These are phyloP conservation scores for Penicillium canescens DNA, from an alignment of 495 filamentous ascomycete species.

Conservation along the genomic window DNA sequence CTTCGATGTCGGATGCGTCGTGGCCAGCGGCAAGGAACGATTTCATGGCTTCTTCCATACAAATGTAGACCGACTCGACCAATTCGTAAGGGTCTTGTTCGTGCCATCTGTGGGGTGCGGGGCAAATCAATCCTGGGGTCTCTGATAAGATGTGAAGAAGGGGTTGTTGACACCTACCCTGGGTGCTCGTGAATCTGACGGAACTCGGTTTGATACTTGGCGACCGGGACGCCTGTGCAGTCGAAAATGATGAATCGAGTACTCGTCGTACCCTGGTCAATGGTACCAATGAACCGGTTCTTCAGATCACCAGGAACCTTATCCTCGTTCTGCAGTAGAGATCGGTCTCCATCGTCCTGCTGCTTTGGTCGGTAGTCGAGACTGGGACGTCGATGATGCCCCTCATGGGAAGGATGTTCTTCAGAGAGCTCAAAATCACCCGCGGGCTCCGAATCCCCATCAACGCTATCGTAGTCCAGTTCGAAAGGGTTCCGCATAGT, in stretches of 20 bases:
- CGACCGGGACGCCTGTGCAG: constrained; percentile 72
- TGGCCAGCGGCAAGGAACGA: constrained; percentile 72
- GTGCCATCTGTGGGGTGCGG: constrained; percentile 68
- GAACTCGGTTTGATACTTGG: constrained; percentile 90
- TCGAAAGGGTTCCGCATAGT: constrained; percentile 46
- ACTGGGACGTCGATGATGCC: constrained; percentile 14
- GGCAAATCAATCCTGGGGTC: constrained; percentile 4
- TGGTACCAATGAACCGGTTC: constrained; percentile 64
- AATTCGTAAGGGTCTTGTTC: constrained; percentile 89
- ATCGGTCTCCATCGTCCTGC: constrained; percentile 41
- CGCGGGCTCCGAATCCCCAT: constrained; percentile 33
- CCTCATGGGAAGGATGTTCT: background rate
- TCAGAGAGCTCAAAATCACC: constrained; percentile 21
- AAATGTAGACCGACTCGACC: constrained; percentile 74
- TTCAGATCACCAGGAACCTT: constrained; percentile 36
- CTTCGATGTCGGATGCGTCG: constrained; percentile 70
- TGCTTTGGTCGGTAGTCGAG: constrained; percentile 29
- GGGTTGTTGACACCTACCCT: constrained; percentile 67
- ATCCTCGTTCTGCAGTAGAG: constrained; percentile 42
- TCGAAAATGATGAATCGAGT: constrained; percentile 93
- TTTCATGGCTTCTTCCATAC: constrained; percentile 79
- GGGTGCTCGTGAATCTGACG: constrained; percentile 84
- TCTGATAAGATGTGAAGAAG: background rate
- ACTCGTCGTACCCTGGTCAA: constrained; percentile 93
- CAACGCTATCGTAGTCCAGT: constrained; percentile 35